A percentile compares a stretch with the other conserved stretches of the same genome.
Conservation (phyloP, 2,329 filamentous ascomycete genomes). For the Gyromitra esculenta region DNA sequence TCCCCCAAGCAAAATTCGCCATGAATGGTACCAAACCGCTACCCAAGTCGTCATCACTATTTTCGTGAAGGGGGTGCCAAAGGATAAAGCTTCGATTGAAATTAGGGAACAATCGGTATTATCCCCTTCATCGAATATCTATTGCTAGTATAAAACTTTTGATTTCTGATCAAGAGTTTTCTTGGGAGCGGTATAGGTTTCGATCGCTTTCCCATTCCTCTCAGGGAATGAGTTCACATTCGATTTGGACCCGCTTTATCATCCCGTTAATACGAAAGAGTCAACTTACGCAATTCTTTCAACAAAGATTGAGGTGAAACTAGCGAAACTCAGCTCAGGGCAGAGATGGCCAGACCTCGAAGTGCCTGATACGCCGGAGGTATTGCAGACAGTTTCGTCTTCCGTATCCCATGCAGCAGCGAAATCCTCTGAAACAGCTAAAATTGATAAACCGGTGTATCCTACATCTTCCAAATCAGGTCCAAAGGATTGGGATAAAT, state of each 20-base stretch:
- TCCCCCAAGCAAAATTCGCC: slow-evolving; percentile 68
- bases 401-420: slow-evolving; percentile 52
- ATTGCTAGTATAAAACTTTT: background rate
- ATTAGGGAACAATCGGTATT: slow-evolving; percentile 56
- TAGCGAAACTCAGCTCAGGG: slow-evolving; percentile 73
- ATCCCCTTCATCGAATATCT: slow-evolving; percentile 12
- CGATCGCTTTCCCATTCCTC: slow-evolving; percentile 69
- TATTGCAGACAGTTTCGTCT: slow-evolving; percentile 49
- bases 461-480: slow-evolving; percentile 86
- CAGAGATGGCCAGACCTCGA: slow-evolving; percentile 74
- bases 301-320: slow-evolving; percentile 80
- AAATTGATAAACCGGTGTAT: slow-evolving; percentile 69
- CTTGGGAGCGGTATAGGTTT: slow-evolving; percentile 60
- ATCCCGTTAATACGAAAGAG: slow-evolving; percentile 69
- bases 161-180: slow-evolving; percentile 3
- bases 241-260: slow-evolving; percentile 71
- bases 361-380: slow-evolving; percentile 58
- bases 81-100: slow-evolving; percentile 67
- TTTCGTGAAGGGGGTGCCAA: slow-evolving; percentile 71
- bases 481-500: slow-evolving; percentile 90
- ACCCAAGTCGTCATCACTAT: slow-evolving; percentile 71
- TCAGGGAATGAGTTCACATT: slow-evolving; percentile 70
- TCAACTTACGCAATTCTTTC: slow-evolving; percentile 74
- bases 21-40: slow-evolving; percentile 74
- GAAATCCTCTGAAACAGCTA: slow-evolving; percentile 55